Conservation (phyloP, 495 filamentous ascomycete genomes). For the Aspergillus sparsus region DNA sequence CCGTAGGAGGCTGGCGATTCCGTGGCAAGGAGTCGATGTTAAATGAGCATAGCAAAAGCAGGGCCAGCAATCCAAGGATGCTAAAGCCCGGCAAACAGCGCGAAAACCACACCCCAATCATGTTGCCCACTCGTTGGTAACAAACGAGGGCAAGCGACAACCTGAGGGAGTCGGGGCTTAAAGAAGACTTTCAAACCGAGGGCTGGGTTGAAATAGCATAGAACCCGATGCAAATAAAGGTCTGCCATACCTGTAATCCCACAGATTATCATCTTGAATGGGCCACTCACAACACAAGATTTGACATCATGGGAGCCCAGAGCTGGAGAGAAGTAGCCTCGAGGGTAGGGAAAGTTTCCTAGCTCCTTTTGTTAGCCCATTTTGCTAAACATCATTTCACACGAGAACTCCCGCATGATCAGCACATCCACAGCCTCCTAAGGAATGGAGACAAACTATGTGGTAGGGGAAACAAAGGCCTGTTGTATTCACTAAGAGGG, state of each 20-base stretch:
- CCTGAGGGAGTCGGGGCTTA: background rate
- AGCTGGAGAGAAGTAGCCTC: background rate
- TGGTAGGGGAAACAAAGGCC: too few species aligned
- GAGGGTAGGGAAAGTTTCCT: background rate
- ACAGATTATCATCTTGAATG: background rate
- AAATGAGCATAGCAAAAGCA: constrained; percentile 29
- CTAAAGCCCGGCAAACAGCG: constrained; percentile 43
- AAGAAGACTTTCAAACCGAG: background rate
- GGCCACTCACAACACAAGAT: constrained; percentile 1
- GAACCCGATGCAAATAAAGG: background rate
- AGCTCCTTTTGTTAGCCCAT: background rate
- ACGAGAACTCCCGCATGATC: background rate
- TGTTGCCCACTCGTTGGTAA: background rate
- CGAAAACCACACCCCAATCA: constrained; percentile 28
- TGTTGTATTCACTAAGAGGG: too few species aligned
- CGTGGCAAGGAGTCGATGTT: constrained; percentile 27
- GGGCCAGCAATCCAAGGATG: constrained; percentile 32
- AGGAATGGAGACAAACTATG: background rate
- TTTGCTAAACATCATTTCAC: background rate
- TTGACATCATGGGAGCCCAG: background rate
- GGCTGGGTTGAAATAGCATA: background rate
- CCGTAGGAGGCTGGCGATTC: constrained; percentile 18
- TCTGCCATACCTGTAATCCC: background rate
- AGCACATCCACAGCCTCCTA: background rate
- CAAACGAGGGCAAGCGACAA: background rate